These are phyloP conservation scores for Rhodomyrtus tomentosa DNA, from an alignment of 345 rosid species.

Conservation along the genomic window DNA sequence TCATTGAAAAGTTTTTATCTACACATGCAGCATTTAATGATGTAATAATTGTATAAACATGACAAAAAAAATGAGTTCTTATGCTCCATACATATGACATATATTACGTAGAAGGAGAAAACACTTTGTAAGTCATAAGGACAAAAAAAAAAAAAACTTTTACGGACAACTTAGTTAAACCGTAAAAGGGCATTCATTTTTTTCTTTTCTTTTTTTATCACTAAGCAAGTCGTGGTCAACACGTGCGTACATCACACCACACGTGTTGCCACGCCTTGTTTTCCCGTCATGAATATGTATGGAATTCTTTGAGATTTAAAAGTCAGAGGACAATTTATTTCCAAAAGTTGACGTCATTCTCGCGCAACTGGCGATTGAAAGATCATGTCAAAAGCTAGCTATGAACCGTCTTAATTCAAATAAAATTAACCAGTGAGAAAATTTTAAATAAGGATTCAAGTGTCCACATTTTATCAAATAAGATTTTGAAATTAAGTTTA, in stretches of 20 bases:
- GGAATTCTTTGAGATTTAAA: not conserved
- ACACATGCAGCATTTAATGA: not conserved
- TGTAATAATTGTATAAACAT: not conserved
- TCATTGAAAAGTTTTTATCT: not conserved
- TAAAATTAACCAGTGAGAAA: not conserved
- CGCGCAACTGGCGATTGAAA: not conserved
- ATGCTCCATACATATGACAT: not conserved
- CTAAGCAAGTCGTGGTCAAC: not conserved
- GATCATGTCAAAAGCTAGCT: not conserved
- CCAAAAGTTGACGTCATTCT: not conserved
- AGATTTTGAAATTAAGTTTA: too few relatives aligned
- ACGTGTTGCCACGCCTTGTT: not conserved
- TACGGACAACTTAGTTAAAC: not conserved
- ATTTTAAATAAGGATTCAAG: too few relatives aligned
- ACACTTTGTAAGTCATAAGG: not conserved
- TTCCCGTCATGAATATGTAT: not conserved
- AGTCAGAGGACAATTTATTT: not conserved
- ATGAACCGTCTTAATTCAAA: not conserved
- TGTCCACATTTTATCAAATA: too few relatives aligned
- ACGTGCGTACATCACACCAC: not conserved
- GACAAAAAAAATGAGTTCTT: not conserved
- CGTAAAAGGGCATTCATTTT: not conserved
- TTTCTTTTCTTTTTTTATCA: not conserved
- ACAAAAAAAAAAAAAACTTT: not conserved
- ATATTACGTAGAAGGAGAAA: not conserved